A percentile compares a stretch with the other conserved stretches of the same genome.
Conservation (phyloP, 225 moss, liverwort and hornwort genomes). For the Pseudoscleropodium purum region DNA sequence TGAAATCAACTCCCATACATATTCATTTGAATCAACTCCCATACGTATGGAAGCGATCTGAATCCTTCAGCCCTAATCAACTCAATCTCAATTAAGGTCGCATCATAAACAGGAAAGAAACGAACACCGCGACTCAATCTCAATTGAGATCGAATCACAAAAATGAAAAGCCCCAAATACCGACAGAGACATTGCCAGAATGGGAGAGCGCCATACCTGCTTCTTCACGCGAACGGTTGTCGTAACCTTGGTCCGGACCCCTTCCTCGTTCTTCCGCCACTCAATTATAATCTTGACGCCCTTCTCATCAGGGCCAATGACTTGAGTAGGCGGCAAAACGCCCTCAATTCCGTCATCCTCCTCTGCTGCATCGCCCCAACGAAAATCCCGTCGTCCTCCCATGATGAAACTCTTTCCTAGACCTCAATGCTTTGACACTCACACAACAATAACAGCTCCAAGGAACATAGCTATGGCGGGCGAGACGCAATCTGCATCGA, state of each 20-base stretch:
- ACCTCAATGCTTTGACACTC: neutral
- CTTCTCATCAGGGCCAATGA: conserved; percentile 44
- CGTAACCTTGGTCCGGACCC: conserved; percentile 35
- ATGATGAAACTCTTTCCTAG: neutral
- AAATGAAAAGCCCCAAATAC: neutral
- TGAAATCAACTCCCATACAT: neutral
- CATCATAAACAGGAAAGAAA: neutral
- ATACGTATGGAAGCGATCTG: neutral
- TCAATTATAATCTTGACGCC: conserved; percentile 25
- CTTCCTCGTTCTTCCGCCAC: conserved; percentile 50
- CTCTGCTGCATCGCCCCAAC: conserved; percentile 62
- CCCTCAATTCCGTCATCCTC: conserved; percentile 49
- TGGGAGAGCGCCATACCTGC: conserved; percentile 17
- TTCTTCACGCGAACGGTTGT: conserved; percentile 44
- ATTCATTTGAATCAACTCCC: neutral
- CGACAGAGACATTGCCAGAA: neutral
- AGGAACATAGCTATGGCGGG: neutral
- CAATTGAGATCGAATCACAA: neutral
- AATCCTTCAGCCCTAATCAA: neutral
- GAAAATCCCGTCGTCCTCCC: conserved; percentile 39
- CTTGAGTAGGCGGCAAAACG: conserved; percentile 44
- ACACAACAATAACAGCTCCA: neutral
- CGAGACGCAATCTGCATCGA: neutral
- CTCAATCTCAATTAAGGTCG: neutral
- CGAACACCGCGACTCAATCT: neutral